Percentiles rank a stretch among this genome's conserved stretches.
Evolutionary conservation across 2,329 filamentous ascomycete species (phyloP).

Genomic region (Aspergillus sp.): DNA sequence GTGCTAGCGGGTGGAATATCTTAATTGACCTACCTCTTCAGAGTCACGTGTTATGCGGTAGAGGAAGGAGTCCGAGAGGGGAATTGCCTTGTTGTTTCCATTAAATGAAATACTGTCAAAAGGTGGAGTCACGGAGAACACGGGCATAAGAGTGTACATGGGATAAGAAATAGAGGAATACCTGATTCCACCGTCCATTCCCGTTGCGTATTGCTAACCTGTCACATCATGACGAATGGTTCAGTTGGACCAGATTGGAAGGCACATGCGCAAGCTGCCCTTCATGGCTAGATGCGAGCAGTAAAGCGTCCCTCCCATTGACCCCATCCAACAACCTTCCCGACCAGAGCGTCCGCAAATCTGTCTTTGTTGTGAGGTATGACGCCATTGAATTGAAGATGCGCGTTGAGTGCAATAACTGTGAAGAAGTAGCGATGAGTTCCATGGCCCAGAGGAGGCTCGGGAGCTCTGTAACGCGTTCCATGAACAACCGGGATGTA

Average conservation of each 20-base stretch:
- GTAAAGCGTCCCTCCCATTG: no score
- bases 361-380: constrained; percentile 22
- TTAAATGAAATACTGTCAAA: background rate
- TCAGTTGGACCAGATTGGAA: constrained; percentile 17
- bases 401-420: constrained; percentile 27
- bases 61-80: background rate
- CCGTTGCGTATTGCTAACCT: constrained; percentile 32
- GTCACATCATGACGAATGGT: constrained; percentile 3
- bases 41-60: background rate
- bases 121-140: background rate
- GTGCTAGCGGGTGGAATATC: background rate
- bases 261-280: no score
- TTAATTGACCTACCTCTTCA: background rate
- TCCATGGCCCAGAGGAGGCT: constrained; percentile 31
- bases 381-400: constrained; percentile 19
- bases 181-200: background rate
- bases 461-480: constrained; percentile 25
- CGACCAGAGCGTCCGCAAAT: constrained; percentile 26
- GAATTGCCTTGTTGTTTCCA: background rate
- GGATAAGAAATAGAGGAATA: background rate
- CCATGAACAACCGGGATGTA: constrained; percentile 27
- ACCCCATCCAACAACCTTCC: constrained; percentile 22
- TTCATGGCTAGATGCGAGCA: no score
- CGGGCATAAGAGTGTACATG: background rate
- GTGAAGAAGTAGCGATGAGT: constrained; percentile 34